Evolutionary conservation across 116 monocot species (phyloP).

Genomic region (Papilionanthe hybrid): DNA sequence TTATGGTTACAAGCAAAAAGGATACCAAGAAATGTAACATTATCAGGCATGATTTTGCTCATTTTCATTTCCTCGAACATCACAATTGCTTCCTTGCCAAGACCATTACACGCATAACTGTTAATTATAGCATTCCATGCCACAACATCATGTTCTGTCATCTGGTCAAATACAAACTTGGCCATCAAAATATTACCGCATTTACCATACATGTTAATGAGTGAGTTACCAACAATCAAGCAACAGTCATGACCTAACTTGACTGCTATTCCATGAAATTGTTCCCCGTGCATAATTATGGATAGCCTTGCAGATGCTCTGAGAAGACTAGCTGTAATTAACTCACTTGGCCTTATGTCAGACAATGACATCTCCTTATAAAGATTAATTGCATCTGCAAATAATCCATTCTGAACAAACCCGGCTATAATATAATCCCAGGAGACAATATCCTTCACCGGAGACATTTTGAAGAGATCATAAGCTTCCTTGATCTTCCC

Average conservation of each 20-base stretch:
- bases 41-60: slow-evolving; percentile 34
- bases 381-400: slow-evolving; percentile 31
- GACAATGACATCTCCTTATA: slow-evolving; percentile 37
- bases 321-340: slow-evolving; percentile 41
- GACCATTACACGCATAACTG: slow-evolving; percentile 39
- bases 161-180: slow-evolving; percentile 30
- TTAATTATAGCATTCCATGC: slow-evolving; percentile 47
- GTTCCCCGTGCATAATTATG: slow-evolving; percentile 26
- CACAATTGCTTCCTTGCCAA: slow-evolving; percentile 34
- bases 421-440: slow-evolving; percentile 48
- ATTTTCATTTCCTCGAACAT: slow-evolving; percentile 40
- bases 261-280: slow-evolving; percentile 32
- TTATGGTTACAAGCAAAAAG: slow-evolving; percentile 56
- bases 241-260: slow-evolving; percentile 31
- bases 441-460: slow-evolving; percentile 20
- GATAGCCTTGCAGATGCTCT: slow-evolving; percentile 45
- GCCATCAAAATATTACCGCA: slow-evolving; percentile 43
- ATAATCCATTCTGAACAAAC: slow-evolving; percentile 31
- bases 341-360: slow-evolving; percentile 31
- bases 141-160: slow-evolving; percentile 25
- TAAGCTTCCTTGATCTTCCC: slow-evolving; percentile 49
- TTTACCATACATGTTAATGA: slow-evolving; percentile 59
- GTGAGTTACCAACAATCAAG: slow-evolving; percentile 37
- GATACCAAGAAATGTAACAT: slow-evolving; percentile 49
- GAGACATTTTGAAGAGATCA: slow-evolving; percentile 25